phyloP scores from a whole-genome alignment of 164 flowering plant species.

The Umbellularia californica region DNA sequence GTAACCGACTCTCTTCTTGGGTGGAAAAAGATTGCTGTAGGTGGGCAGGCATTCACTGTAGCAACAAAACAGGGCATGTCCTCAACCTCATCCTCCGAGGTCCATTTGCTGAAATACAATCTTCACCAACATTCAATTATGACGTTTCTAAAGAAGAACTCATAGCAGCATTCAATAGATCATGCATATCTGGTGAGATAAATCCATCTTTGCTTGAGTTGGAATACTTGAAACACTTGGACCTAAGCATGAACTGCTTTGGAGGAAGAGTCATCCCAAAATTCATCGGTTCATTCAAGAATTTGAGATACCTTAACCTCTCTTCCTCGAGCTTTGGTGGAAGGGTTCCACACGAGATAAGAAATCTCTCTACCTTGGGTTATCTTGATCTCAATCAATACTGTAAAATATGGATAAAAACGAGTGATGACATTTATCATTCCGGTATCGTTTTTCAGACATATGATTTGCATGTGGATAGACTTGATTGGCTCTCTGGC shows the following conservation, averaged over 20 bases:
- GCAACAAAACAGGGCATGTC: constrained; percentile 9
- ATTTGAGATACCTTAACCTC: no score
- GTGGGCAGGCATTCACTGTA: constrained; percentile 9
- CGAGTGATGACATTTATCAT: no score
- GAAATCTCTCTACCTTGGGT: no score
- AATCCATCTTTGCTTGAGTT: constrained; percentile 13
- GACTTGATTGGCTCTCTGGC: no score
- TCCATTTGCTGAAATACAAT: background rate
- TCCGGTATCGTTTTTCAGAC: rapidly evolving
- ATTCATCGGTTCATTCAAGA: constrained; percentile 10
- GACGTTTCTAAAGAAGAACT: no score
- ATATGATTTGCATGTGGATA: no score
- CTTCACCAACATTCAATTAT: no score
- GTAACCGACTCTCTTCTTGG: constrained; percentile 7
- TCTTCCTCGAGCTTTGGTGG: background rate
- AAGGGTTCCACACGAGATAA: no score
- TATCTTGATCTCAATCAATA: no score
- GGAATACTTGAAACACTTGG: constrained; percentile 7
- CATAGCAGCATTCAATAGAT: no score
- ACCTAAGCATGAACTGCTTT: constrained; percentile 8
- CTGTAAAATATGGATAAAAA: rapidly evolving
- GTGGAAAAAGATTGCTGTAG: constrained; percentile 1
- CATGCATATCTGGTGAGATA: constrained; percentile 6
- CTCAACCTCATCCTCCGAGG: constrained; percentile 4
- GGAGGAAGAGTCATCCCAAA: constrained; percentile 6